Base-by-base conservation (phyloP, 257 asterid genomes). In the Solanum paucissectum region DNA sequence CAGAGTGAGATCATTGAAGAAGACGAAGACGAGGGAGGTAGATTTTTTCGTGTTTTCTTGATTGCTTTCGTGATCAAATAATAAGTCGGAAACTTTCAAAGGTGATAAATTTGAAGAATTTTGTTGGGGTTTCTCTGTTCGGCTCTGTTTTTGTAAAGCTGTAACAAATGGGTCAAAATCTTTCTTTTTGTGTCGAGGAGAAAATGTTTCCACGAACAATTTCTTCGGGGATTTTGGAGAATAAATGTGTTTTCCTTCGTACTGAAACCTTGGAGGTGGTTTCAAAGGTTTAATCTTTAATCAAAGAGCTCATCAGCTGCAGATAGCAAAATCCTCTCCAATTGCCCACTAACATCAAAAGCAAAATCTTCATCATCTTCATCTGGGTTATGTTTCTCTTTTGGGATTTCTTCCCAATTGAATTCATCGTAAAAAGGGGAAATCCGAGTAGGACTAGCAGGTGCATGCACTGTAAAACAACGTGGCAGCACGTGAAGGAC, bases 241-340 rank as follows among this genome's bases (percentile, higher is more conserved):
- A 40, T 88, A 91, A 7, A 93, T 82, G 32, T 75, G 84, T 34
- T 71, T 58, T 2, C 55, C 89, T 2, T 83, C 87, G 82, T 85
- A 89, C 42, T 85, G 91, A 25, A 94, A 87, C 12, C 91, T 86
- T 9, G 98, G 96, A 0, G 98, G 95, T 4, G 98, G 98, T 73
- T 91, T 94, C 87, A 97, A 84, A 11, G 99, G 97, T 69, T 92
- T 95, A 91, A 96, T 97, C 29, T 92, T 94, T 94, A 96, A 66
- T 94, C 93, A 90, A 96, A 29, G 32, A 29, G 96, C 86, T 97
- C 98, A 86, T 96, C 99, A 11, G 98, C 88, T 37, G 83, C 99
- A 4, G 96, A 89, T 9, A 95, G 68, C 8, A 95, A 90, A 55
- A 72, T 60, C 23, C 83, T 89, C 18, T 90, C 94, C 64, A 92